A percentile compares a stretch with the other conserved stretches of the same genome.
Conservation (phyloP, 441 rosid genomes). For the Rhodomyrtus psidioides region DNA sequence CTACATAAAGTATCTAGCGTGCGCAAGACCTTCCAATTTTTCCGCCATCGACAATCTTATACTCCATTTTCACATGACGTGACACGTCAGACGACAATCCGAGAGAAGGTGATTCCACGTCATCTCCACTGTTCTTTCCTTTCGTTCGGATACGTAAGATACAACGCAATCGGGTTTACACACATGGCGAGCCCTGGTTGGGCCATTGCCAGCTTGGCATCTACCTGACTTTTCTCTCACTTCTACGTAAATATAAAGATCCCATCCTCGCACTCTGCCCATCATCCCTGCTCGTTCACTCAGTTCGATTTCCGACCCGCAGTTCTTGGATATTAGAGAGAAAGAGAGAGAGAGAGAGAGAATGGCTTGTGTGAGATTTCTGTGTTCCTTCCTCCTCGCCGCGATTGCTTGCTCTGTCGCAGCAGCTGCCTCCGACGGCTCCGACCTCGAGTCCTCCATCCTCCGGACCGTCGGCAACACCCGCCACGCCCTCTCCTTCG, state of each 20-base stretch:
- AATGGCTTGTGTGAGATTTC: constrained; percentile 20
- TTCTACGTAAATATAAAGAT: not conserved
- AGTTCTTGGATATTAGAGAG: not conserved
- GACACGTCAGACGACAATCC: not conserved
- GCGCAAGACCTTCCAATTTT: not conserved
- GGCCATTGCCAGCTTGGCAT: not conserved
- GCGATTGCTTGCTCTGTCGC: constrained; percentile 17
- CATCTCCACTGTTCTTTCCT: not conserved
- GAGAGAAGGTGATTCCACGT: not conserved
- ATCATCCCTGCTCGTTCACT: not conserved
- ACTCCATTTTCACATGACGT: not conserved
- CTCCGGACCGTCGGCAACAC: constrained; percentile 51
- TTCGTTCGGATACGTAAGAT: not conserved
- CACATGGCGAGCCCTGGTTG: not conserved
- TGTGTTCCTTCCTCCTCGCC: constrained; percentile 7
- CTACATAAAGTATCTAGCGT: not conserved
- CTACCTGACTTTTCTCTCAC: not conserved
- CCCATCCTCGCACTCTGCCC: not conserved
- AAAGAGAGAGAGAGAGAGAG: not conserved
- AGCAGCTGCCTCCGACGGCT: constrained; percentile 35
- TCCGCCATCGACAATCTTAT: not conserved
- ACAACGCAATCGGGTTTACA: not conserved
- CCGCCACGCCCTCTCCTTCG: constrained; percentile 57
- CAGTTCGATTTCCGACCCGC: not conserved
- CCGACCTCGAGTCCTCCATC: constrained; percentile 54